Base-by-base conservation (phyloP, 2,329 filamentous ascomycete genomes). In the Cytospora leucostoma region DNA sequence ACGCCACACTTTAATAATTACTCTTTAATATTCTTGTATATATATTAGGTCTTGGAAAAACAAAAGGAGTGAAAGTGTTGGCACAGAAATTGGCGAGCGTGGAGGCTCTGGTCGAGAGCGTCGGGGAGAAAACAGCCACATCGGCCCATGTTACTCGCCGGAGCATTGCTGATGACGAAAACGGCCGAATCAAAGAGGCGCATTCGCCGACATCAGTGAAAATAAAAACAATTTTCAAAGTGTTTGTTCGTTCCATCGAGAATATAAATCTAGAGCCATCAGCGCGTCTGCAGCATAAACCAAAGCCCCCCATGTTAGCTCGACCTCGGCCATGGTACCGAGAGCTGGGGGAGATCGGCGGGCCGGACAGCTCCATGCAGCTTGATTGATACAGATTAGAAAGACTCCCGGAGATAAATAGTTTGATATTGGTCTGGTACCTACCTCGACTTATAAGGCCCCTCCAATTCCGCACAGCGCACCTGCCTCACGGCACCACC, bases 1-100 rank as follows among this genome's bases (percentile, higher is more conserved):
- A 59, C 34, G 38, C 53, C 51, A 59, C 38, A 61, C 15, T 44
- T 50, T 66, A 64, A 64, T 66, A 64, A 21, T 38, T 64, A 66
- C 52, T 64, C 49, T 47, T 61, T 27, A 27, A 27, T 27, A 61
- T 55, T 61, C 44, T 34, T 60, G 64, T 65, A 65, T 11, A 65
- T 65, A 63, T 58, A 63, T 17, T 21, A 19, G 44, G 44, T 21
- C 44, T 47, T 21, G 8, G 40, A 47, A n/a, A 19, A 5, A 21
- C 11, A 47, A 21, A 7, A 10, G 44, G 13, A 12, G 7, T 3
- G 17, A 10, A 44, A 8, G 17, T 19, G 40, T 7, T n/a, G 17
- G 17, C 17, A 7, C 40, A 19, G 40, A 19, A 15, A 15, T 5
- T 47, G 44, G 38, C 17, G 44, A 35, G 58, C 38, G 11, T 7